Conservation (phyloP, 352 stramenopile genomes). For the Blastocystis sp. region DNA sequence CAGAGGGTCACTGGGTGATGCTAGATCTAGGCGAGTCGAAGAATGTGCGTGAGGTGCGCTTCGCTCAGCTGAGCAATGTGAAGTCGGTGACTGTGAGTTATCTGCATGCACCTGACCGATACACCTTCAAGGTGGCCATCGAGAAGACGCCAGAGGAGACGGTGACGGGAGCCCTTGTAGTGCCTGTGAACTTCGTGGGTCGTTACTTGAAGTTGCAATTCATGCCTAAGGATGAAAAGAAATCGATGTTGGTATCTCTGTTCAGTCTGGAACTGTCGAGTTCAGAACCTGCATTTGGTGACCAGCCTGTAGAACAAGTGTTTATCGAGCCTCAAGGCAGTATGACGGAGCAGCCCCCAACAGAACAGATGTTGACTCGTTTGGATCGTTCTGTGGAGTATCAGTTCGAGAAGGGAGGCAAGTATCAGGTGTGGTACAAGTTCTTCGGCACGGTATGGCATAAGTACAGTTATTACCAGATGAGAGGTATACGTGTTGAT, state of each 20-base stretch:
- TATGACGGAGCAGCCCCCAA: neutral
- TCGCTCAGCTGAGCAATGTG: constrained; percentile 50
- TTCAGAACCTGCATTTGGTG: neutral
- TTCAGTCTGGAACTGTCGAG: neutral
- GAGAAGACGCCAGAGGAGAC: neutral
- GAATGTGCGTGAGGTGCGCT: constrained; percentile 3
- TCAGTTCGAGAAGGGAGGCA: constrained; percentile 1
- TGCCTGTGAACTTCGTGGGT: constrained; percentile 25
- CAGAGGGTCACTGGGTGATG: constrained; percentile 3
- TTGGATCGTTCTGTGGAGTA: constrained; percentile 30
- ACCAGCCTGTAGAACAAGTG: neutral
- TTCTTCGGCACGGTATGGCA: constrained; percentile 34
- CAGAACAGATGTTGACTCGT: neutral
- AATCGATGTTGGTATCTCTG: constrained; percentile 19
- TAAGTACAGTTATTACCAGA: neutral
- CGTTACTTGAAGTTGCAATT: constrained; percentile 60
- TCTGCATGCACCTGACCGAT: neutral
- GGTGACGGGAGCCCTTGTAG: neutral
- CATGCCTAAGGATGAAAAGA: constrained; percentile 2
- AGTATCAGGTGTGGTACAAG: constrained; percentile 43
- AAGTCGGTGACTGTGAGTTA: constrained; percentile 26
- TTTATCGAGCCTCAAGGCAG: neutral
- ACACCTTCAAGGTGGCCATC: constrained; percentile 1
- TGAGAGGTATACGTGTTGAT: neutral
- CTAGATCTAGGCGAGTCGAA: constrained; percentile 42